These are phyloP conservation scores for Ceratobasidium sp. DNA, from an alignment of 1,284 basidiomycete species.

Conservation along the genomic window DNA sequence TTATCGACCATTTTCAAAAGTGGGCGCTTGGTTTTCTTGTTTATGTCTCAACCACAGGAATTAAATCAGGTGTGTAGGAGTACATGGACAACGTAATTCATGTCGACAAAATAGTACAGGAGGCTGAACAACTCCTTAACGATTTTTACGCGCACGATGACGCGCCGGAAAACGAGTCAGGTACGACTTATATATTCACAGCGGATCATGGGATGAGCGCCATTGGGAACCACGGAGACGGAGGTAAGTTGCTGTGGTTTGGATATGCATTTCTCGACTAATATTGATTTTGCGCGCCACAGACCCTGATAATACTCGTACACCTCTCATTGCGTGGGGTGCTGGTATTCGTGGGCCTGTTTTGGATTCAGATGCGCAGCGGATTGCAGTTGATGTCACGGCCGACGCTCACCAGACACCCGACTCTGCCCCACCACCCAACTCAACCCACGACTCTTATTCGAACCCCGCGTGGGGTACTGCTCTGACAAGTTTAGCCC, in stretches of 20 bases:
- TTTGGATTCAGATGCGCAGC: neutral
- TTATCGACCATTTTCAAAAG: slow-evolving; percentile 84
- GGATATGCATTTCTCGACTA: slow-evolving; percentile 31
- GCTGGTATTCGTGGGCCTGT: slow-evolving; percentile 76
- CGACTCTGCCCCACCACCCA: slow-evolving; percentile 57
- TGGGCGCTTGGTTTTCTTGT: slow-evolving; percentile 49
- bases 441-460: slow-evolving; percentile 72
- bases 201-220: slow-evolving; percentile 93
- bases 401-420: slow-evolving; percentile 47
- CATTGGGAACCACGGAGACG: slow-evolving; percentile 91
- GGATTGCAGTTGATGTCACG: no score
- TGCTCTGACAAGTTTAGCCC: slow-evolving; percentile 59
- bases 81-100: slow-evolving; percentile 87
- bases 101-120: slow-evolving; percentile 80
- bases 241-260: slow-evolving; percentile 62
- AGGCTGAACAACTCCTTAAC: slow-evolving; percentile 70
- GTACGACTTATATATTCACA: slow-evolving; percentile 83
- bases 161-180: slow-evolving; percentile 7
- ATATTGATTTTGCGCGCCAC: slow-evolving; percentile 34
- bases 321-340: slow-evolving; percentile 88
- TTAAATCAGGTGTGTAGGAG: slow-evolving; percentile 62
- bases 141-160: slow-evolving; percentile 75
- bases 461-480: slow-evolving; percentile 69
- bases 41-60: neutral
- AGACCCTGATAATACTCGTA: slow-evolving; percentile 91